These are phyloP conservation scores for Aspergillus arachidicola DNA, from an alignment of 2,329 filamentous ascomycete genomes.

Conservation along the genomic window DNA sequence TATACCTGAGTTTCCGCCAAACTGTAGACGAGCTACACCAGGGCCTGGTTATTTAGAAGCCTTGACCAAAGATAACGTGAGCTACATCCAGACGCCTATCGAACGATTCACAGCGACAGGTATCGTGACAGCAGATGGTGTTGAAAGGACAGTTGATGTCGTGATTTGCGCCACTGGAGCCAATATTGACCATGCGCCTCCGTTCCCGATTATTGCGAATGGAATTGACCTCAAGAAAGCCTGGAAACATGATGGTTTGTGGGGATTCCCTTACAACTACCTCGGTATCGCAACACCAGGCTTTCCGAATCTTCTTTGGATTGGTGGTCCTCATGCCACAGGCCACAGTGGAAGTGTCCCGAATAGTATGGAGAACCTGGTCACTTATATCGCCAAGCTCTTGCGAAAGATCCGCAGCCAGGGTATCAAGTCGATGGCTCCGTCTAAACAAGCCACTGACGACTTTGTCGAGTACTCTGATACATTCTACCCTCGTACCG, in stretches of 20 bases:
- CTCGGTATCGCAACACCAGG: constrained; percentile 64
- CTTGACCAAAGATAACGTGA: constrained; percentile 63
- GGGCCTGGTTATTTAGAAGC: constrained; percentile 70
- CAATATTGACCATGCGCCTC: constrained; percentile 60
- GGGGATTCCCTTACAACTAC: constrained; percentile 69
- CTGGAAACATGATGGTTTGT: constrained; percentile 59
- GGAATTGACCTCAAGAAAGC: constrained; percentile 57
- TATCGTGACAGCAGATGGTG: constrained; percentile 63
- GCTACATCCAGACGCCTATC: constrained; percentile 61
- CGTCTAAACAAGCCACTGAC: constrained; percentile 61
- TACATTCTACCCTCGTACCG: constrained; percentile 54
- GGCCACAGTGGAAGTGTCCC: constrained; percentile 68
- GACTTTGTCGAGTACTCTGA: constrained; percentile 54
- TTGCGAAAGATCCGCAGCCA: constrained; percentile 68
- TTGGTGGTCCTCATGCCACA: constrained; percentile 63
- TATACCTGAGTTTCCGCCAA: constrained; percentile 64
- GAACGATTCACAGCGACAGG: constrained; percentile 60
- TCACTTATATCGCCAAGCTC: constrained; percentile 67
- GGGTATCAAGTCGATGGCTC: constrained; percentile 64
- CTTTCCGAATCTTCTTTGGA: constrained; percentile 69
- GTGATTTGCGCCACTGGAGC: constrained; percentile 71
- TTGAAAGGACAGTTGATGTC: constrained; percentile 61
- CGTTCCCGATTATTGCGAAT: constrained; percentile 61
- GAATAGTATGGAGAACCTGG: constrained; percentile 66
- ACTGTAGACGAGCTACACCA: constrained; percentile 67